Conservation (phyloP, 176 grass and related monocot species). For the Carex pumila region DNA sequence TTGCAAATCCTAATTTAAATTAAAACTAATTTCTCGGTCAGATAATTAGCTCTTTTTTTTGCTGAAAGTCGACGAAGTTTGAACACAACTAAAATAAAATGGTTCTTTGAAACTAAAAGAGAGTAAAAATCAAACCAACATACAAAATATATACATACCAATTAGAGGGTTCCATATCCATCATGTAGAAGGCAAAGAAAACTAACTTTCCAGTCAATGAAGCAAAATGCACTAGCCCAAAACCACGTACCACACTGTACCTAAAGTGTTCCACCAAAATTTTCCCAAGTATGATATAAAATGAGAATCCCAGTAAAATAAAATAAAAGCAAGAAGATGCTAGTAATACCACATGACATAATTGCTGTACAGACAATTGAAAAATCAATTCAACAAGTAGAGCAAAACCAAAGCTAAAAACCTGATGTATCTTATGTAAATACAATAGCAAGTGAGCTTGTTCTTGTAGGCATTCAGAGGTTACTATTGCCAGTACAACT, state of each 20-base stretch:
- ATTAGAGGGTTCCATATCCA: slow-evolving; percentile 9
- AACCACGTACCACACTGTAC: slow-evolving; percentile 9
- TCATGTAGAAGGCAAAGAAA: background rate
- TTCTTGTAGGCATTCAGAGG: background rate
- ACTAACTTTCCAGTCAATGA: background rate
- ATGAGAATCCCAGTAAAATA: background rate
- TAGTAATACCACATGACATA: background rate
- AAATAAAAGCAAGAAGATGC: background rate
- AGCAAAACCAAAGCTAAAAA: background rate
- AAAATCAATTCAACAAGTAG: background rate
- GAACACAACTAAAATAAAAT: background rate
- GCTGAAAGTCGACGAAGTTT: background rate
- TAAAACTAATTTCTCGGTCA: background rate
- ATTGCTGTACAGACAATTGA: background rate
- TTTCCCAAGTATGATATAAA: slow-evolving; percentile 2
- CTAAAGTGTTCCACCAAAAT: slow-evolving; percentile 15
- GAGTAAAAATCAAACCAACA: background rate
- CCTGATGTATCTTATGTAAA: background rate
- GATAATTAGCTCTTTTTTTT: background rate
- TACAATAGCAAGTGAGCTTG: background rate
- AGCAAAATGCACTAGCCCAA: slow-evolving; percentile 6
- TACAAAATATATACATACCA: slow-evolving; percentile 12
- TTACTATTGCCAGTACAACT: background rate
- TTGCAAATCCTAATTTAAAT: background rate
- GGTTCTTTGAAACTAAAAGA: background rate